phyloP scores from a whole-genome alignment of 805 yeast genomes.

The Candida ficus region DNA sequence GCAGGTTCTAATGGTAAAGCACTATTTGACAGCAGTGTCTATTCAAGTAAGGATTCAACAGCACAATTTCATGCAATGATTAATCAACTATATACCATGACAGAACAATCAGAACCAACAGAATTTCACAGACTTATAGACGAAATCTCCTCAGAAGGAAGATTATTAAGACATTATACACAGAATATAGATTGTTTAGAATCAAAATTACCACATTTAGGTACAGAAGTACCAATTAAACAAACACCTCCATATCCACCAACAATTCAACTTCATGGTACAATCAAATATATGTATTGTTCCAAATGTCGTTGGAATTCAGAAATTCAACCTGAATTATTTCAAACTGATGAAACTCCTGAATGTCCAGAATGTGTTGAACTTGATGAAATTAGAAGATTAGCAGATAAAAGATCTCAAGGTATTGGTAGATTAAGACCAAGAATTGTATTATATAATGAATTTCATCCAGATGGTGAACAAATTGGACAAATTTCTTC shows the following conservation, averaged over 20 bases:
- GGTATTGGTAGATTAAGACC: slow-evolving; percentile 62
- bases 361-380: slow-evolving; percentile 65
- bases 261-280: slow-evolving; percentile 82
- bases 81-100: slow-evolving; percentile 50
- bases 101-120: slow-evolving; percentile 59
- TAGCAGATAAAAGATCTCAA: slow-evolving; percentile 63
- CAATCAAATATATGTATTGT: slow-evolving; percentile 67
- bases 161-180: slow-evolving; percentile 72
- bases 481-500: slow-evolving; percentile 74
- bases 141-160: slow-evolving; percentile 51
- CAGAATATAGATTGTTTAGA: slow-evolving; percentile 88
- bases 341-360: slow-evolving; percentile 41
- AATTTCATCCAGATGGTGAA: slow-evolving; percentile 84
- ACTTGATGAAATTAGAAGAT: slow-evolving; percentile 44
- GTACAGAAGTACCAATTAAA: slow-evolving; percentile 45
- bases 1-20: slow-evolving; percentile 50
- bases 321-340: slow-evolving; percentile 46
- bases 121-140: slow-evolving; percentile 66
- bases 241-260: slow-evolving; percentile 41
- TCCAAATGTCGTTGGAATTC: slow-evolving; percentile 64
- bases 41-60: slow-evolving; percentile 56
- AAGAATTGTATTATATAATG: slow-evolving; percentile 64
- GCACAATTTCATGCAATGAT: slow-evolving; percentile 71
- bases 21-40: slow-evolving; percentile 75
- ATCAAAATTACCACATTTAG: slow-evolving; percentile 43